phyloP scores from a whole-genome alignment of 179 eudicot genomes.

The Silene noctiflora region DNA sequence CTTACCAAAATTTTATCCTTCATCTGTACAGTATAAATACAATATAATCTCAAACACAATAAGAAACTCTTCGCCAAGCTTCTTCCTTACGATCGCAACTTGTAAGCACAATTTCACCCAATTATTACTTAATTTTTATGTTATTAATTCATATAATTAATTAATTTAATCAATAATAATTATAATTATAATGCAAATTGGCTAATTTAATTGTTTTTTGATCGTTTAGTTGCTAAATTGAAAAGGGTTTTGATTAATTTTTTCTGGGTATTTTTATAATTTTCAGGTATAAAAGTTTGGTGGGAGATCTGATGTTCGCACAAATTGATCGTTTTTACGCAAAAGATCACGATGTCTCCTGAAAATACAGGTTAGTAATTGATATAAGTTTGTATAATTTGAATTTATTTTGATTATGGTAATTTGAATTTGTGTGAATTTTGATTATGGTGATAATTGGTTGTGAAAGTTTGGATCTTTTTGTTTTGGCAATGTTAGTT shows the following conservation, averaged over 20 bases:
- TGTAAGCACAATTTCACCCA: slow-evolving; percentile 27
- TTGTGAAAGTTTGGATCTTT: slow-evolving; percentile 19
- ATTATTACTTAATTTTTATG: slow-evolving; percentile 9
- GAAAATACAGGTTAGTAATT: slow-evolving; percentile 42
- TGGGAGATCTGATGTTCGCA: slow-evolving; percentile 63
- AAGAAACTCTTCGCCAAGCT: background rate
- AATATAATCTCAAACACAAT: background rate
- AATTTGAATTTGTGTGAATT: background rate
- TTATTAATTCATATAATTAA: background rate
- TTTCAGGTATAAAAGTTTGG: slow-evolving; percentile 31
- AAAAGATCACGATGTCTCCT: slow-evolving; percentile 47
- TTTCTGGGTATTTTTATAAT: slow-evolving; percentile 12
- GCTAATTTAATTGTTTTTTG: slow-evolving; percentile 3
- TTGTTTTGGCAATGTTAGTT: slow-evolving; percentile 8
- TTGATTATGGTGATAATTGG: slow-evolving; percentile 5
- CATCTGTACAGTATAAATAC: background rate
- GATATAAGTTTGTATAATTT: background rate
- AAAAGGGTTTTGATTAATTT: slow-evolving; percentile 27
- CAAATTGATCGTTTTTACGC: slow-evolving; percentile 37
- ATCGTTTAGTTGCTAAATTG: slow-evolving; percentile 20
- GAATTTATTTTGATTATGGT: slow-evolving; percentile 1
- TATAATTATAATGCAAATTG: background rate
- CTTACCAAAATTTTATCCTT: too few species aligned
- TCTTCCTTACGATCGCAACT: slow-evolving; percentile 23
- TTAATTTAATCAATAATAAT: background rate